Evolutionary conservation across 257 asterid genomes (phyloP), one percentile per base, ranked within the genome.

Genomic region (Mitragyna speciosa): DNA sequence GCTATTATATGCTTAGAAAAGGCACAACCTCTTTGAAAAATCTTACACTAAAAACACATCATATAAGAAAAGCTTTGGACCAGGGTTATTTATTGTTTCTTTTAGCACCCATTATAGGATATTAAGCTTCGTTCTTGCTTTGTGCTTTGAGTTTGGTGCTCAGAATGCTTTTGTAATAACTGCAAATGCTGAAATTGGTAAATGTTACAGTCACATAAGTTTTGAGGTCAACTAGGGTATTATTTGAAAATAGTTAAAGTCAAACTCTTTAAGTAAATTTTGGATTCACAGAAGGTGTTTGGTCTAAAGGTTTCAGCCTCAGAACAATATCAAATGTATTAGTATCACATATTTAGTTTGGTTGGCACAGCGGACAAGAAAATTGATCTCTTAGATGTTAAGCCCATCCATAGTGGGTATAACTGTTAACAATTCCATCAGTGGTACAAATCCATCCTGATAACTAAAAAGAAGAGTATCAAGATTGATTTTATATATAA

Each of bases 381-480:
- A 78, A 39, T 7, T 14, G 9, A 30, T 47, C 28, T 39, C 75
- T 54, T 39, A 8, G 12, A 36, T 33, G 61, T 41, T 36, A 65
- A 77, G 76, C 78, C 73, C 77, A 91, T 89, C 61, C 9, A 41
- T 10, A 1, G 41, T 4, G 41, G 41, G 3, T 36, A 36, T 36
- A 36, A 36, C 41, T 36, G 41, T 36, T 36, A 36, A 36, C 41
- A 36, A 36, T 4, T 36, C 41, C 41, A 91, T 88, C 22, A 80
- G 74, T 66, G 77, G 89, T 81, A 85, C 85, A 76, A 85, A 80
- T 76, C 82, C 84, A 84, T 80, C 88, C 70, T 82, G 83, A 65
- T 77, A 78, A 83, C 89, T 84, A 86, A 77, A 20, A 71, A 68
- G 72, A 73, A 73, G 76, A 71, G 66, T 76, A 59, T 63, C 64